These are phyloP conservation scores for Melocanna baccifera DNA, from an alignment of 176 grass and related monocot genomes.

Conservation along the genomic window DNA sequence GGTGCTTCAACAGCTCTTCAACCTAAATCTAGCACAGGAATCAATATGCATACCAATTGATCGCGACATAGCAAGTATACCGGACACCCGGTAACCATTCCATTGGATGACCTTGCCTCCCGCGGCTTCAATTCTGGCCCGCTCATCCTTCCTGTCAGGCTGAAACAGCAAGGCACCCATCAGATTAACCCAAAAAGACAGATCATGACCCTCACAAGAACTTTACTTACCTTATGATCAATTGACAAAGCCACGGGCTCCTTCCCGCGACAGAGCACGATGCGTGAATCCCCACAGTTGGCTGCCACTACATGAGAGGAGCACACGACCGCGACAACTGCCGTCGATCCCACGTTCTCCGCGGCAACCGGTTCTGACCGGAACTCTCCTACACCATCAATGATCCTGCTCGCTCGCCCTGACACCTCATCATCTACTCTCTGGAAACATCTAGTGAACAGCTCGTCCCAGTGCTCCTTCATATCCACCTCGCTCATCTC, in stretches of 20 bases:
- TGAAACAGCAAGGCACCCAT: constrained; percentile 21
- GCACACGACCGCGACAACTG: constrained; percentile 48
- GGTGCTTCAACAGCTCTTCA: not conserved
- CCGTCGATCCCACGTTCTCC: constrained; percentile 68
- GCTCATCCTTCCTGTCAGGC: constrained; percentile 73
- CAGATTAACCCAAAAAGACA: not conserved
- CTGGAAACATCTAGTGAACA: constrained; percentile 54
- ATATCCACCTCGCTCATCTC: constrained; percentile 24
- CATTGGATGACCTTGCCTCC: constrained; percentile 78
- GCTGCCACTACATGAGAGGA: constrained; percentile 62
- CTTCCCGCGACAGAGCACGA: constrained; percentile 62
- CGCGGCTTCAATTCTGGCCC: constrained; percentile 50
- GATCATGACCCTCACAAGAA: not conserved
- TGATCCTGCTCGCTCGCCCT: constrained; percentile 31
- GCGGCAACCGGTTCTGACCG: constrained; percentile 27
- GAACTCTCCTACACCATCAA: not conserved
- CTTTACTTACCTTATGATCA: constrained; percentile 62
- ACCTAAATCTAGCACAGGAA: constrained; percentile 9
- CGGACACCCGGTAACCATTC: constrained; percentile 61
- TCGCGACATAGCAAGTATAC: constrained; percentile 82
- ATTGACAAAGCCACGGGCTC: constrained; percentile 52
- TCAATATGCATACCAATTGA: constrained; percentile 53
- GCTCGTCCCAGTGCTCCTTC: constrained; percentile 56
- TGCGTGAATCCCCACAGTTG: constrained; percentile 70
- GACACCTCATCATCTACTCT: constrained; percentile 65